A percentile compares a stretch with the other conserved stretches of the same genome.
phyloP scores from a whole-genome alignment of 768 basidiomycete genomes.

The Mycena floridula region DNA sequence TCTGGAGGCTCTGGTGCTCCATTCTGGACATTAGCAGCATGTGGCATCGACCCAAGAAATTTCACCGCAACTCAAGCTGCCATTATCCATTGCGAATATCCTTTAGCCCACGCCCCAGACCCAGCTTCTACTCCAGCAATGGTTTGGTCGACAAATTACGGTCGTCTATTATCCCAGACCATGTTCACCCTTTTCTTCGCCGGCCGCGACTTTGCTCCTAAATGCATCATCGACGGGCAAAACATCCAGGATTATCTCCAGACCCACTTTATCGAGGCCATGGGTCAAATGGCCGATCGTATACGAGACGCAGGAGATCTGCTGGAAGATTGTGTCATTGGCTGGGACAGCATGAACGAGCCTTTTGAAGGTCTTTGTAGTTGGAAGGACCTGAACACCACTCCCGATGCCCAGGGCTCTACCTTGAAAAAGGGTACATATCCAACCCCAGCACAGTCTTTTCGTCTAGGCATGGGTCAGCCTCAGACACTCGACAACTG shows the following conservation, averaged over 20 bases:
- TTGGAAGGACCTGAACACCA: slow-evolving; percentile 59
- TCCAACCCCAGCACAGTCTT: slow-evolving; percentile 79
- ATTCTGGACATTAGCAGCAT: slow-evolving; percentile 87
- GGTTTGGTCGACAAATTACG: slow-evolving; percentile 97
- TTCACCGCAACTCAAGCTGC: slow-evolving; percentile 84
- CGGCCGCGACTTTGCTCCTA: slow-evolving; percentile 83
- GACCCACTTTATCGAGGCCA: slow-evolving; percentile 67
- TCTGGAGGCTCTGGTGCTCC: slow-evolving; percentile 93
- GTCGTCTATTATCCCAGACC: slow-evolving; percentile 81
- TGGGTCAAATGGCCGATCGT: slow-evolving; percentile 68
- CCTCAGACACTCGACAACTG: slow-evolving; percentile 78
- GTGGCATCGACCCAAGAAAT: slow-evolving; percentile 82
- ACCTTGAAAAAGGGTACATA: slow-evolving; percentile 81
- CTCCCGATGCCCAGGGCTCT: slow-evolving; percentile 62
- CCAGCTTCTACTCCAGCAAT: slow-evolving; percentile 82
- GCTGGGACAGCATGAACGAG: slow-evolving; percentile 97
- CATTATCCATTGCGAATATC: slow-evolving; percentile 87
- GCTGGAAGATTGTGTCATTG: slow-evolving; percentile 83
- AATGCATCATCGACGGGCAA: slow-evolving; percentile 82
- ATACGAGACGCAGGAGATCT: slow-evolving; percentile 72
- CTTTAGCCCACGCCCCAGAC: slow-evolving; percentile 49
- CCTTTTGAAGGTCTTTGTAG: slow-evolving; percentile 77
- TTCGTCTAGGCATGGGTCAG: slow-evolving; percentile 86
- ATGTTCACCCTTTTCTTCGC: slow-evolving; percentile 95
- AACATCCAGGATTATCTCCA: slow-evolving; percentile 92